These are phyloP conservation scores for Beauveria sp. DNA, from an alignment of 2,329 filamentous ascomycete genomes.

Conservation along the genomic window DNA sequence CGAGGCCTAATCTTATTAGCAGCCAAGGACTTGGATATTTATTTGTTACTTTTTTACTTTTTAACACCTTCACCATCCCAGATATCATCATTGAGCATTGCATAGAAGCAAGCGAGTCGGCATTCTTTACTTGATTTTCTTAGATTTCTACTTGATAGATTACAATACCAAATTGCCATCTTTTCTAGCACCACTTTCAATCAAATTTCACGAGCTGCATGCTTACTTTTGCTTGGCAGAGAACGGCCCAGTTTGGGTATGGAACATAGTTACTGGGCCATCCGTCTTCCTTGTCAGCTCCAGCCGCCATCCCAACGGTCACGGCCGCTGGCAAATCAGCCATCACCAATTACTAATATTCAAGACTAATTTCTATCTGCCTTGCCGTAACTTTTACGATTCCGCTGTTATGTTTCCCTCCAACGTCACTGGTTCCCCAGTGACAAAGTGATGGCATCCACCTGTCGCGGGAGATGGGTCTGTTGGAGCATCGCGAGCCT, in stretches of 20 bases:
- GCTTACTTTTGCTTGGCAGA: not conserved
- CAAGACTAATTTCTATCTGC: too few relatives aligned
- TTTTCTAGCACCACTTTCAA: too few relatives aligned
- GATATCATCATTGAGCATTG: not conserved
- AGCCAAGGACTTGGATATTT: not conserved
- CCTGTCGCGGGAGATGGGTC: too few relatives aligned
- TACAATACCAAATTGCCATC: not conserved
- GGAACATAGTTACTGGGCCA: too few relatives aligned
- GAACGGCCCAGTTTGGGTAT: not conserved
- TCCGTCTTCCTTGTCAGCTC: too few relatives aligned
- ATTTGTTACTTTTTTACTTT: not conserved
- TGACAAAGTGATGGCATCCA: too few relatives aligned
- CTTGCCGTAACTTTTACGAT: too few relatives aligned
- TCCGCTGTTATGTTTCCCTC: too few relatives aligned
- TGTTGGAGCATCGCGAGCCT: too few relatives aligned
- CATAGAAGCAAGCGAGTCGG: not conserved
- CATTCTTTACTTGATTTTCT: not conserved
- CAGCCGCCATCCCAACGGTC: too few relatives aligned
- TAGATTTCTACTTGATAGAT: constrained; percentile 4
- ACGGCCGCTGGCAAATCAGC: not conserved
- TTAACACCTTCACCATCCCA: not conserved
- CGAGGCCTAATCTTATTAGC: not conserved
- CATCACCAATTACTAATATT: not conserved
- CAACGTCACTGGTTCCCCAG: too few relatives aligned
- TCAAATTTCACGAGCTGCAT: not conserved